Evolutionary conservation across 805 yeast genomes (phyloP).

Genomic region (Yarrowia sp.): DNA sequence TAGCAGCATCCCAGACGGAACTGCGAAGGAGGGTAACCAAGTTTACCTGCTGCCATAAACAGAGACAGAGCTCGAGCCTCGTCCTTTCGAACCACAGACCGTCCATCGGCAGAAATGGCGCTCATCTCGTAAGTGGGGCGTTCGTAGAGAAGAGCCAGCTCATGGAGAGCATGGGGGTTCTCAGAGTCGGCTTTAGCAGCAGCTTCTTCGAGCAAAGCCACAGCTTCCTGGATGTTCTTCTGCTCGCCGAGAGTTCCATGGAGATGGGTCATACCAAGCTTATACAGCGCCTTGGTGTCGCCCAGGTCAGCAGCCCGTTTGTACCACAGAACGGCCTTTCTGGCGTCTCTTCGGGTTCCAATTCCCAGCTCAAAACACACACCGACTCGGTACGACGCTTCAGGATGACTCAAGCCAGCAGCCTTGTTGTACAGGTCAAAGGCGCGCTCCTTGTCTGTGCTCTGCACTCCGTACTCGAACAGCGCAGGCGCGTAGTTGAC

Average conservation of each 20-base stretch:
- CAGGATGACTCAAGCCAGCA: constrained; percentile 62
- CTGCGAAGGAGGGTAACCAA: constrained; percentile 70
- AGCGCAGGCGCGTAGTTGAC: constrained; percentile 60
- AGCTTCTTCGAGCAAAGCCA: constrained; percentile 62
- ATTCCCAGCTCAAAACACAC: constrained; percentile 73
- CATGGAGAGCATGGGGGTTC: constrained; percentile 65
- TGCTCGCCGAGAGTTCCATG: constrained; percentile 56
- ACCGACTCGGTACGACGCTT: constrained; percentile 72
- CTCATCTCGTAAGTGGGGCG: constrained; percentile 49
- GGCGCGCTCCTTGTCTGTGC: constrained; percentile 65
- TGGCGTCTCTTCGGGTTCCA: constrained; percentile 56
- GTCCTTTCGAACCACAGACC: constrained; percentile 44
- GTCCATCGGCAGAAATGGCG: constrained; percentile 39
- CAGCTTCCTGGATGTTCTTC: constrained; percentile 54
- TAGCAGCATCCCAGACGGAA: constrained; percentile 73
- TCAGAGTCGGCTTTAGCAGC: constrained; percentile 54
- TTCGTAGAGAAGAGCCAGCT: constrained; percentile 64
- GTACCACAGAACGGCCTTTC: constrained; percentile 62
- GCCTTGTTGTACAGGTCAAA: constrained; percentile 66
- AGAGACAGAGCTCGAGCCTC: constrained; percentile 57
- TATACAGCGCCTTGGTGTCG: constrained; percentile 72
- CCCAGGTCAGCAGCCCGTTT: constrained; percentile 67
- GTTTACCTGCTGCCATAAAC: constrained; percentile 65
- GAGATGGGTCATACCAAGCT: constrained; percentile 69
- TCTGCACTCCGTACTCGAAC: constrained; percentile 62